Percentiles rank a stretch among this genome's conserved stretches.
These are phyloP conservation scores for Umbellularia californica DNA, from an alignment of 164 flowering plant species.

Conservation along the genomic window DNA sequence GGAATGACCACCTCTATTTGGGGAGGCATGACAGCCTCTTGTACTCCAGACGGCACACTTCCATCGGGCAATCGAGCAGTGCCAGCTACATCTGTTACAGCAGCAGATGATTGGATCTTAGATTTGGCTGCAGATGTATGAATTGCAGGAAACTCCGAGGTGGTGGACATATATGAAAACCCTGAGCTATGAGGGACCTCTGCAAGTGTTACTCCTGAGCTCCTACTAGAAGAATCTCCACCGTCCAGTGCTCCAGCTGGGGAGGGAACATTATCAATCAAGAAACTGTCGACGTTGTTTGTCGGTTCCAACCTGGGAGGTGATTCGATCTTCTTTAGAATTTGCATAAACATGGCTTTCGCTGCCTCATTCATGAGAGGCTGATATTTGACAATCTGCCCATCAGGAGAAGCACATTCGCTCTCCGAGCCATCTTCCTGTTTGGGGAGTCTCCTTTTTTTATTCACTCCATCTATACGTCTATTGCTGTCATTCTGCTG, in stretches of 20 bases:
- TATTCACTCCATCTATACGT: slow-evolving; percentile 60
- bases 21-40: slow-evolving; percentile 26
- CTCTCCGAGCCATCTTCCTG: slow-evolving; percentile 46
- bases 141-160: slow-evolving; percentile 24
- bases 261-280: slow-evolving; percentile 38
- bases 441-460: slow-evolving; percentile 74
- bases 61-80: slow-evolving; percentile 30
- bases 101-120: slow-evolving; percentile 37
- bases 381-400: slow-evolving; percentile 84
- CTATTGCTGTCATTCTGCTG: slow-evolving; percentile 75
- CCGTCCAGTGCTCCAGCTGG: slow-evolving; percentile 32
- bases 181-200: slow-evolving; percentile 50
- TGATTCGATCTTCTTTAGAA: slow-evolving; percentile 46
- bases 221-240: slow-evolving; percentile 35
- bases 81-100: slow-evolving; percentile 25
- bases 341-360: slow-evolving; percentile 68
- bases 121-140: slow-evolving; percentile 29
- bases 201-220: slow-evolving; percentile 56
- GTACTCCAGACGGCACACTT: slow-evolving; percentile 24
- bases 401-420: slow-evolving; percentile 41
- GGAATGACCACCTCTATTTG: slow-evolving; percentile 37
- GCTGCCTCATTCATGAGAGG: slow-evolving; percentile 74
- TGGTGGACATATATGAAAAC: slow-evolving; percentile 20
- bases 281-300: slow-evolving; percentile 31
- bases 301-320: slow-evolving; percentile 42